Conservation (phyloP, 148 eudicot genomes). For the Polygonum maritimum region DNA sequence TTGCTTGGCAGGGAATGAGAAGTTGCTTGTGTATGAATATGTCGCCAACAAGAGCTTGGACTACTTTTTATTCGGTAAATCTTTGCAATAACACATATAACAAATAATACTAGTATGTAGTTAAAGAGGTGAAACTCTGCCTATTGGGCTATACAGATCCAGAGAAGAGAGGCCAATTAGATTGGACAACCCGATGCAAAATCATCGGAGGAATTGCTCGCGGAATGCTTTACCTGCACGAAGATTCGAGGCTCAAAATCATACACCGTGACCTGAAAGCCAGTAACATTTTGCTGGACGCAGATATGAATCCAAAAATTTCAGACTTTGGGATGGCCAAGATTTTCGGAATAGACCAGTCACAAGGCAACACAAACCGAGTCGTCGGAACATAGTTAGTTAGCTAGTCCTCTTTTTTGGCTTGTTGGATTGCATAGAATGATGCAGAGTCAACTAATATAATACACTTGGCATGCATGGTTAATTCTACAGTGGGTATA, state of each 20-base stretch:
- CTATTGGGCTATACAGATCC: conserved; percentile 21
- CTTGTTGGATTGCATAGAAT: no score
- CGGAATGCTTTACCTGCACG: conserved; percentile 41
- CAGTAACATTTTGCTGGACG: conserved; percentile 30
- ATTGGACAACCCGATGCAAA: conserved; percentile 30
- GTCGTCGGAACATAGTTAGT: conserved; percentile 46
- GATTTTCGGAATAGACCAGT: conserved; percentile 26
- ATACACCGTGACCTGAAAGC: conserved; percentile 43
- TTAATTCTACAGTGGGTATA: conserved; percentile 28
- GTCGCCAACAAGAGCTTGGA: conserved; percentile 30
- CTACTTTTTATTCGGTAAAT: conserved; percentile 20
- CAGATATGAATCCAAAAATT: conserved; percentile 26
- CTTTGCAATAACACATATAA: background rate
- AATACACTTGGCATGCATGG: background rate
- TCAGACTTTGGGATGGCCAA: conserved; percentile 33
- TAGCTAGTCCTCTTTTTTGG: no score
- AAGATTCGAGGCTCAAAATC: conserved; percentile 41
- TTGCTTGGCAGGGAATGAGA: conserved; percentile 16
- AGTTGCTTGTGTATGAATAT: conserved; percentile 14
- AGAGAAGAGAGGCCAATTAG: conserved; percentile 12
- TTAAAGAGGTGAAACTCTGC: no score
- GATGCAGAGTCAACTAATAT: no score
- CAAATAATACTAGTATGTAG: no score
- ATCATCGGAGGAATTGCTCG: conserved; percentile 39
- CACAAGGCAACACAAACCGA: conserved; percentile 25